Conservation (phyloP, 768 basidiomycete genomes). For the Phylloporus rhodoxanthus region DNA sequence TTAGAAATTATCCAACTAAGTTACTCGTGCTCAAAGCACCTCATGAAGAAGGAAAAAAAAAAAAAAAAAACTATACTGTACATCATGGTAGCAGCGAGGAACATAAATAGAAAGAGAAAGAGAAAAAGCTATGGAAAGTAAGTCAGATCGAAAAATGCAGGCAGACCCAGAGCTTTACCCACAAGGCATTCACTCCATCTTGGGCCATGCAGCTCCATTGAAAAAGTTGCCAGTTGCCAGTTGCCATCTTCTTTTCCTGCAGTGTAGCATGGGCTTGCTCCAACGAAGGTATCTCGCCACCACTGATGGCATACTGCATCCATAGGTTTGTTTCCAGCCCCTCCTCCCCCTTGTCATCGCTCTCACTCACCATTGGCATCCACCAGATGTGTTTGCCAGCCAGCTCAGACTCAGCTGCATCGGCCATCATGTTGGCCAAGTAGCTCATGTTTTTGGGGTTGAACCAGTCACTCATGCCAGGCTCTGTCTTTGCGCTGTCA, state of each 20-base stretch:
- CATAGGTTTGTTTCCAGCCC: constrained; percentile 20
- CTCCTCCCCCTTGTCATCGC: constrained; percentile 23
- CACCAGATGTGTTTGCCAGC: constrained; percentile 20
- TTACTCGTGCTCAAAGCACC: constrained; percentile 28
- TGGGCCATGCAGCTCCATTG: constrained; percentile 31
- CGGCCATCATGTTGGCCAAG: constrained; percentile 27
- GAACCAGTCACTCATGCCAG: constrained; percentile 21
- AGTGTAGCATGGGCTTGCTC: constrained; percentile 1
- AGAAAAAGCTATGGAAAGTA: not conserved
- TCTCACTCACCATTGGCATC: constrained; percentile 17
- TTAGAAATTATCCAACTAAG: constrained; percentile 31
- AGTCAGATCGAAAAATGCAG: constrained; percentile 24
- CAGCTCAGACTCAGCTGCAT: constrained; percentile 4
- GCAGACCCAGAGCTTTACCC: constrained; percentile 30
- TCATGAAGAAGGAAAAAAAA: constrained; percentile 5
- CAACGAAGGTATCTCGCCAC: constrained; percentile 16
- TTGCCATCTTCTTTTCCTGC: constrained; percentile 15
- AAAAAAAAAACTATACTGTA: constrained; percentile 16
- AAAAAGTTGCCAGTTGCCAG: constrained; percentile 11
- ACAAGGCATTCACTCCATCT: constrained; percentile 32
- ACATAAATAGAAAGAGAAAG: constrained; percentile 2
- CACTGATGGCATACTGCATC: constrained; percentile 29
- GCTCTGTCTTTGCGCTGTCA: constrained; percentile 14
- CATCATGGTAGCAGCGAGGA: constrained; percentile 14
- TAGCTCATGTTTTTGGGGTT: constrained; percentile 22